Evolutionary conservation across 441 rosid genomes (phyloP).

Genomic region (Syzygium syzygioides): DNA sequence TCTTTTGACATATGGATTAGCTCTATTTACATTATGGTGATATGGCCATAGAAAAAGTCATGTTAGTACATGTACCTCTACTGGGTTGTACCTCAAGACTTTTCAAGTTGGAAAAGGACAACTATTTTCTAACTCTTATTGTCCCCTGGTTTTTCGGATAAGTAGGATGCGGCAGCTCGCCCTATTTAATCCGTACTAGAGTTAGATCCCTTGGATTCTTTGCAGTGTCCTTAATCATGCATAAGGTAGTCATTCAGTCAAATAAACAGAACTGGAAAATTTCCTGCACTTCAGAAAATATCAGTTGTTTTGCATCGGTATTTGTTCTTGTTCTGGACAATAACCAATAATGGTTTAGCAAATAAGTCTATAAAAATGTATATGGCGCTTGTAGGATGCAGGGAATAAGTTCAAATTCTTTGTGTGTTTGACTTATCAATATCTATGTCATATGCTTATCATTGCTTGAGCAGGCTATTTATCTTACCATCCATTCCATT

Average conservation of each 20-base stretch:
- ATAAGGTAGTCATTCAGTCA: background rate
- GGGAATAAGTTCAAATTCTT: background rate
- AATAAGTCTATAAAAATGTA: background rate
- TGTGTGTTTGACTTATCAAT: background rate
- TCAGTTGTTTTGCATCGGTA: background rate
- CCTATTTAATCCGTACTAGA: background rate
- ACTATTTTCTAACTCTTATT: background rate
- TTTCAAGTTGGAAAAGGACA: background rate
- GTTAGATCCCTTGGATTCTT: background rate
- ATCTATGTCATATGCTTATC: background rate
- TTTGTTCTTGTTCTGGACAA: background rate
- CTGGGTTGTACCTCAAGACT: background rate
- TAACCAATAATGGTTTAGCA: background rate
- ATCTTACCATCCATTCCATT: constrained; percentile 6
- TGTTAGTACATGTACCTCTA: background rate
- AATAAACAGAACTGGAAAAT: background rate
- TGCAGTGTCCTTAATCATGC: background rate
- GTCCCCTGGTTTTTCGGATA: background rate
- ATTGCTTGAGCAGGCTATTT: background rate
- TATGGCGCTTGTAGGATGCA: background rate
- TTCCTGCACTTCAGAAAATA: background rate
- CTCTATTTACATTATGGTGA: background rate
- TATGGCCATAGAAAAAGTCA: background rate
- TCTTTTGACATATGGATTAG: background rate
- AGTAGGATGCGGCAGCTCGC: background rate